A percentile compares a stretch with the other conserved stretches of the same genome.
Evolutionary conservation across 108 stramenopile species (phyloP).

Genomic region (Skeletonema potamos): DNA sequence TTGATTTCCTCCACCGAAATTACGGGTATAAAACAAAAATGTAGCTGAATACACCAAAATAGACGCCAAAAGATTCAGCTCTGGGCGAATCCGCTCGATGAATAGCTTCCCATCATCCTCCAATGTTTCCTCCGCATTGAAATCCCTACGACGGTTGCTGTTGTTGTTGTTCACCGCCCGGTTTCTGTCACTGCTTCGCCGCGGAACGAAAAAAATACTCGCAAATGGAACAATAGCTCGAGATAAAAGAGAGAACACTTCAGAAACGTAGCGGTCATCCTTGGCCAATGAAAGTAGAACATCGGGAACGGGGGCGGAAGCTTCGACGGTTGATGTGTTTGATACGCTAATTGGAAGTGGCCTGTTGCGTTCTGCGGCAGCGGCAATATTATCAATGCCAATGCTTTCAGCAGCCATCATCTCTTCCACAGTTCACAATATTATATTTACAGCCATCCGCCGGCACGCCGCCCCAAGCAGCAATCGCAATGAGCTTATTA

Average conservation of each 20-base stretch:
- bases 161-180: neutral
- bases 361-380: neutral
- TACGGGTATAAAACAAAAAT: constrained; percentile 22
- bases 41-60: constrained; percentile 33
- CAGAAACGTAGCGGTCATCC: constrained; percentile 39
- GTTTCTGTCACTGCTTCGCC: neutral
- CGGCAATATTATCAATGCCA: neutral
- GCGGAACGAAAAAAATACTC: constrained; percentile 11
- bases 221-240: constrained; percentile 21
- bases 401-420: neutral
- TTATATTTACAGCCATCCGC: neutral
- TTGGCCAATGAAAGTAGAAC: constrained; percentile 45
- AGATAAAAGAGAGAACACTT: constrained; percentile 16
- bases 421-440: neutral
- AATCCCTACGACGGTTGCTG: neutral
- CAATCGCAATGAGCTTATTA: too few relatives aligned
- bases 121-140: constrained; percentile 11
- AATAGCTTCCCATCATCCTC: constrained; percentile 21
- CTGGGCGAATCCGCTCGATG: constrained; percentile 35
- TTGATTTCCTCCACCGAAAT: constrained; percentile 4
- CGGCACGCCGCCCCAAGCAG: neutral
- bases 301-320: constrained; percentile 33
- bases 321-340: neutral
- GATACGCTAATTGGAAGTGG: neutral
- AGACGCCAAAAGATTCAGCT: constrained; percentile 31